Conservation (phyloP, 345 rosid species). For the Bruguiera gymnorhiza region DNA sequence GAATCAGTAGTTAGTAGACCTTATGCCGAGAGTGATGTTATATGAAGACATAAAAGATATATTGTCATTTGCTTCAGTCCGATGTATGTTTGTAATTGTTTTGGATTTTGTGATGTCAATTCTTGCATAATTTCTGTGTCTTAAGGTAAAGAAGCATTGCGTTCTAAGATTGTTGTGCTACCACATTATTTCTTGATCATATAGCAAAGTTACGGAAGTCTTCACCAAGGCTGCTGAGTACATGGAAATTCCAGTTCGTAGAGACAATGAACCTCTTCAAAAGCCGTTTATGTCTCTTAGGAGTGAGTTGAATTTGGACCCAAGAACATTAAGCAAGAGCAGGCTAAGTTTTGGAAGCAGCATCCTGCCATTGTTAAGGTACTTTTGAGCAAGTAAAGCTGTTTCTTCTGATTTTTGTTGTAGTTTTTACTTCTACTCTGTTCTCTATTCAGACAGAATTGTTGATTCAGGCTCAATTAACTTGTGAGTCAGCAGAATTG, state of each 20-base stretch:
- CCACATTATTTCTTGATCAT: conserved; percentile 13
- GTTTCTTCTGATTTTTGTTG: conserved; percentile 8
- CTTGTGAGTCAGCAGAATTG: conserved; percentile 64
- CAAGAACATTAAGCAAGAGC: conserved; percentile 97
- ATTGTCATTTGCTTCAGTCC: no score
- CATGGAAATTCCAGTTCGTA: conserved; percentile 92
- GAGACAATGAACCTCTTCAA: conserved; percentile 93
- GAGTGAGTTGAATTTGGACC: conserved; percentile 94
- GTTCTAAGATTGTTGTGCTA: conserved; percentile 3
- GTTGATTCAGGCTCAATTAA: conserved; percentile 96
- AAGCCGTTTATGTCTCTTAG: conserved; percentile 93
- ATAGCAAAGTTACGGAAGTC: conserved; percentile 98
- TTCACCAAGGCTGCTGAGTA: conserved; percentile 95
- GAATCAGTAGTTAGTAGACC: neutral
- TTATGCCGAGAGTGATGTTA: neutral
- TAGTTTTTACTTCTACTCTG: conserved; percentile 12
- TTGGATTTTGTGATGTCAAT: no score
- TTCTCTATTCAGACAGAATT: conserved; percentile 69
- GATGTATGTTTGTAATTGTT: no score
- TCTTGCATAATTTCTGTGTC: no score
- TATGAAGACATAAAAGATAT: no score
- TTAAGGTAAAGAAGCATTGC: neutral
- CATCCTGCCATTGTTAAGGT: conserved; percentile 98
- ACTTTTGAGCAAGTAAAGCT: conserved; percentile 7
- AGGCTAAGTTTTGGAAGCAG: conserved; percentile 98